Base-by-base conservation (phyloP, 75 land plant species). In the Sequoiadendron giganteum region DNA sequence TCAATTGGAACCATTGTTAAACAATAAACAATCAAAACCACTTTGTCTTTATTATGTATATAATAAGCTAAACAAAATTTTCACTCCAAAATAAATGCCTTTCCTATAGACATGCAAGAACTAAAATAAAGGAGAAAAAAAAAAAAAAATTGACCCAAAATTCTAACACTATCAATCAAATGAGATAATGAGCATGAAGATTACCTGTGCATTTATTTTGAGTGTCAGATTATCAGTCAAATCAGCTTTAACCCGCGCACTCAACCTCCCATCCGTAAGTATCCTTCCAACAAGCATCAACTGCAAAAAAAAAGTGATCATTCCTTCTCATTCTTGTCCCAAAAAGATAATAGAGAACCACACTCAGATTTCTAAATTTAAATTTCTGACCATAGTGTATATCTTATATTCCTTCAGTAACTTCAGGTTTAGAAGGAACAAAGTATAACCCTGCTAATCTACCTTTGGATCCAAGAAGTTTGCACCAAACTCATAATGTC, bases 401-500 rank as follows among this genome's bases (percentile, higher is more conserved):
- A 72, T 72, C 72, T 32, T 32, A n/a, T 72, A n/a, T 8, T 10
- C 28, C 14, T n/a, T 8, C 14, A 32, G 36, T 2, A 72, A 72
- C 34, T 72, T 72, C 32, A 72, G 15, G 39, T 10, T 75, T 75
- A 34, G 14, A 75, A 75, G 77, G 77, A 32, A 75, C 16, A 34
- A 75, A 75, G 8, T 14, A 34, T 75, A 75, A 75, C 34, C 77
- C 77, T 75, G 77, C 39, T 11, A 34, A 75, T 19, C n/a, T 83
- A 95, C 99, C 97, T 92, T 92, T 83, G 96, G 99, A 85, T 95
- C 97, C 28, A 98, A 78, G 75, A 92, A 96, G 85, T 98, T 98
- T 1, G 99, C 99, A 65, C 99, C 99, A 89, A 98, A 98, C 91
- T 98, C 99, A 88, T 98, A 98, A 81, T 95, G 93, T 65, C 99